A percentile compares a stretch with the other conserved stretches of the same genome.
Evolutionary conservation across 2,329 filamentous ascomycete genomes (phyloP).

Genomic region (Colletotrichum tabaci): DNA sequence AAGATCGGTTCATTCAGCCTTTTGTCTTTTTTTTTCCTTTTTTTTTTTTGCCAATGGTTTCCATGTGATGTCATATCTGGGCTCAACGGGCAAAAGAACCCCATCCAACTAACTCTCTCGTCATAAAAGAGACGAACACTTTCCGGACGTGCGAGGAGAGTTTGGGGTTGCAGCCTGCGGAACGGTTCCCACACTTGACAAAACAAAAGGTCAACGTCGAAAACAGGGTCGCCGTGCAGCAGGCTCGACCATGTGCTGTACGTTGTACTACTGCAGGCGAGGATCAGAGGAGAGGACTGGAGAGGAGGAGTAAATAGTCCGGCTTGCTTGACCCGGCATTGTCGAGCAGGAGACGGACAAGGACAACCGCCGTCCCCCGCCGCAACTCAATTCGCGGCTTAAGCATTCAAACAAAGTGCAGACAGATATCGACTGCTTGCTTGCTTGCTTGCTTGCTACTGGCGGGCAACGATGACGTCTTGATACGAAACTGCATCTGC

Average conservation of each 20-base stretch:
- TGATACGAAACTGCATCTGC: not conserved
- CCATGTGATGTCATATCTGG: slow-evolving; percentile 11
- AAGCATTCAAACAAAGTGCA: too few relatives aligned
- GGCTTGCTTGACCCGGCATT: too few relatives aligned
- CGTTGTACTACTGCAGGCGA: slow-evolving; percentile 8
- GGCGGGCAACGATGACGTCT: not conserved
- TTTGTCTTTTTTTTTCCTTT: not conserved
- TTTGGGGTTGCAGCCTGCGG: slow-evolving; percentile 22
- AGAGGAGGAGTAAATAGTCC: too few relatives aligned
- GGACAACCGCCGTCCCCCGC: too few relatives aligned
- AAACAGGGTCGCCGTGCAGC: slow-evolving; percentile 1
- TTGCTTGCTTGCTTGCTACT: not conserved
- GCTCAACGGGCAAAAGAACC: not conserved
- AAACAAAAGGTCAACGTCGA: not conserved
- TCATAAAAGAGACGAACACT: slow-evolving; percentile 27
- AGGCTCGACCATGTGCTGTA: not conserved
- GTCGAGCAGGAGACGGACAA: too few relatives aligned
- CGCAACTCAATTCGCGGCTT: too few relatives aligned
- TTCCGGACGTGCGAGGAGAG: slow-evolving; percentile 25
- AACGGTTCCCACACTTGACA: not conserved
- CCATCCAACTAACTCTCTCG: slow-evolving; percentile 4
- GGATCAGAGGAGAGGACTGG: too few relatives aligned
- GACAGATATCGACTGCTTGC: too few relatives aligned
- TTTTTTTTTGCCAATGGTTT: not conserved
- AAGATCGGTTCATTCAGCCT: not conserved